Evolutionary conservation across 164 flowering plant genomes (phyloP).

Genomic region (Akebia trifoliata): DNA sequence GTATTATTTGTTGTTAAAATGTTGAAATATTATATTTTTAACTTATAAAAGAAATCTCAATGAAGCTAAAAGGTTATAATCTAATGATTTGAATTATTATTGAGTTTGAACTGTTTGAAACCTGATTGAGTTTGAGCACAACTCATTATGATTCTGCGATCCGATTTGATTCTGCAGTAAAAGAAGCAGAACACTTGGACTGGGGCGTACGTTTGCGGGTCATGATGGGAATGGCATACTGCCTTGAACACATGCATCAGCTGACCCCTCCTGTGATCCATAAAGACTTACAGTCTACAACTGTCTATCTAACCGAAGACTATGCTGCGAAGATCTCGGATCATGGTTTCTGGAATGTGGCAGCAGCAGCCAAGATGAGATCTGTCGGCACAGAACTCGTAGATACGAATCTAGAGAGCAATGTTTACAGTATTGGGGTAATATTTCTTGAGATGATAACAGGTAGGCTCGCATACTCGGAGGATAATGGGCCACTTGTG

Average conservation of each 20-base stretch:
- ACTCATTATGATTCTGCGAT: no score
- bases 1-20: no score
- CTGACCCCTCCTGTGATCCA: constrained; percentile 51
- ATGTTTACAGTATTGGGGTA: constrained; percentile 56
- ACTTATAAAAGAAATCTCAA: no score
- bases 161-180: constrained; percentile 49
- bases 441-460: constrained; percentile 58
- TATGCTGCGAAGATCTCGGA: constrained; percentile 79
- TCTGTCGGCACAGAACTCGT: constrained; percentile 22
- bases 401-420: constrained; percentile 33
- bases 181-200: constrained; percentile 73
- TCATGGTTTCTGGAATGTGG: constrained; percentile 42
- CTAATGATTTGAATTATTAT: no score
- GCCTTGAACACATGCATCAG: constrained; percentile 75
- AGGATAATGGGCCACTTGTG: constrained; percentile 21
- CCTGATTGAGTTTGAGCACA: no score
- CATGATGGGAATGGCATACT: constrained; percentile 74
- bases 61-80: no score
- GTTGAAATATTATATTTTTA: no score
- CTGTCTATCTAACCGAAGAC: constrained; percentile 66
- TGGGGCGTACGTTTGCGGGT: constrained; percentile 63
- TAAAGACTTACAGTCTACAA: constrained; percentile 44
- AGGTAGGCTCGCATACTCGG: constrained; percentile 42
- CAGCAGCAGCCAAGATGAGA: constrained; percentile 30
- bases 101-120: no score